Base-by-base conservation (phyloP, 805 yeast species). In the Brettanomyces naardenensis region DNA sequence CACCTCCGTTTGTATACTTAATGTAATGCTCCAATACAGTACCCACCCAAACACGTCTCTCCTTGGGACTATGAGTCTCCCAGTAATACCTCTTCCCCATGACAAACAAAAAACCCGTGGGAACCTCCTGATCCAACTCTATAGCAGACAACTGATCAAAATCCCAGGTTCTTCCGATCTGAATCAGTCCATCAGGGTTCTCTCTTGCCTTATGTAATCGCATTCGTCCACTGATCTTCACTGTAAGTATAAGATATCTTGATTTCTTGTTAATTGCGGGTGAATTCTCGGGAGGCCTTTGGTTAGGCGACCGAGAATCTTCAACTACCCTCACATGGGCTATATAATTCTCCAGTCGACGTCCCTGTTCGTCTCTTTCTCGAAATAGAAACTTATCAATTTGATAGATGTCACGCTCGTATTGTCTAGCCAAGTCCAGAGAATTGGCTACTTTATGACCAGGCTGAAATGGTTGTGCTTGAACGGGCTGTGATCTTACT, bases 141-240 rank as follows among this genome's bases (percentile, higher is more conserved):
- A 89, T 57, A 31, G 59, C 57, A 3, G 66, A 56, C 45, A 90
- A 63, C 48, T 85, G 94, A 42, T 74, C 83, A 49, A 90, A 62
- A 44, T 76, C 78, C 97, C 97, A 89, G 3, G 95, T 82, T 51
- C 96, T 73, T 23, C 97, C 97, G 36, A 89, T 85, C 59, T 89
- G 97, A 49, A 83, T 76, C 1, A 78, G 58, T 1, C 83, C 80
- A 47, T 84, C 83, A 7, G 73, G 65, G 48, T 82, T 81, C 54
- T 76, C 87, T 50, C 94, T 78, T 2, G 94, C 95, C 59, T 90
- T 89, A 55, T 88, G 95, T 10, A 89, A 49, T 40, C 78, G 68
- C 23, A 84, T 79, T 19, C 81, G 62, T 0, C 90, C 90, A 5
- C 79, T 69, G 34, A 71, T 66, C 52, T 80, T 75, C 2, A 73